Evolutionary conservation across 805 yeast genomes (phyloP).

Genomic region (Suhomyces xylopsoci): DNA sequence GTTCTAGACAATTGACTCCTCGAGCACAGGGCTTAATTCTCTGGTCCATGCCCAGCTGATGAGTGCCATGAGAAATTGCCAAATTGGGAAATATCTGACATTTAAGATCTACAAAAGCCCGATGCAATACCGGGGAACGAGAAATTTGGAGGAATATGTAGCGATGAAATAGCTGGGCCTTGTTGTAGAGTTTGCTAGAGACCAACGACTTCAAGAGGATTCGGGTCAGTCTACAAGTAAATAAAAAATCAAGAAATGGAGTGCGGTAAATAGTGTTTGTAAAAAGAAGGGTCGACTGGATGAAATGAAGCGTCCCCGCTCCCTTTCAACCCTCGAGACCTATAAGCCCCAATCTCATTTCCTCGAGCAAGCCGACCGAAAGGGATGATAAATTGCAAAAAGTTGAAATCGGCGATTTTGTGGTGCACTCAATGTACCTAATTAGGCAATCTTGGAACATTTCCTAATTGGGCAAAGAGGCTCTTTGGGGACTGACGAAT

Average conservation of each 20-base stretch:
- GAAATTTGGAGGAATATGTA: background rate
- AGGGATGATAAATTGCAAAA: background rate
- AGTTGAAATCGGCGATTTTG: background rate
- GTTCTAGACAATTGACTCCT: background rate
- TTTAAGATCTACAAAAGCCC: background rate
- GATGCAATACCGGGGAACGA: background rate
- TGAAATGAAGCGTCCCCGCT: background rate
- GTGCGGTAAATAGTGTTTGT: background rate
- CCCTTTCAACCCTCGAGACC: background rate
- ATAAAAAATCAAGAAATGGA: background rate
- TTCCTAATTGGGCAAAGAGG: conserved; percentile 4
- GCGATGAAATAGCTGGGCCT: background rate
- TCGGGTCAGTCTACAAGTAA: background rate
- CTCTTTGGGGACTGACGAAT: background rate
- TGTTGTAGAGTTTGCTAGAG: background rate
- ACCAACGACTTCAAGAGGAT: background rate
- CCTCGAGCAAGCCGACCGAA: background rate
- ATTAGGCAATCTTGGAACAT: background rate
- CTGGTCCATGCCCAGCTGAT: background rate
- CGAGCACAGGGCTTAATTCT: background rate
- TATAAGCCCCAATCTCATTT: background rate
- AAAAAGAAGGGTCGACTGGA: background rate
- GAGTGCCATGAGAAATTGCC: background rate
- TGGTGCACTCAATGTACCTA: background rate
- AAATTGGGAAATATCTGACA: background rate